phyloP scores from a whole-genome alignment of 805 yeast species.

The Candida golubevii region DNA sequence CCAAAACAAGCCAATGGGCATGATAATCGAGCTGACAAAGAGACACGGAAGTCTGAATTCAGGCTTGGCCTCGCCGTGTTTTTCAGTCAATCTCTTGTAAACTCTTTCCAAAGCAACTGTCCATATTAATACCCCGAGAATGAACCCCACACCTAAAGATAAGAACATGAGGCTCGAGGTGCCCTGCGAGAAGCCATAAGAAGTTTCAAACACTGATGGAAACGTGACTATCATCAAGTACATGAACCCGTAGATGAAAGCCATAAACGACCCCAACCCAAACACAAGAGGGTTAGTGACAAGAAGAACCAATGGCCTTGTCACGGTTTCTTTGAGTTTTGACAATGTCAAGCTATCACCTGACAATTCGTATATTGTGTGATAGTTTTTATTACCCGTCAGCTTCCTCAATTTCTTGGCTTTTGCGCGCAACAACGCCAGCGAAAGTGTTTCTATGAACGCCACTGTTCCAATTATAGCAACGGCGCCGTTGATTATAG shows the following conservation, averaged over 20 bases:
- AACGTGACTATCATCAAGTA: conserved; percentile 39
- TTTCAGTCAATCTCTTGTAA: conserved; percentile 21
- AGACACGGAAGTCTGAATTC: conserved; percentile 37
- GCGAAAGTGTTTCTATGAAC: conserved; percentile 35
- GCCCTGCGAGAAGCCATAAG: conserved; percentile 31
- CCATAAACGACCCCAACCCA: conserved; percentile 40
- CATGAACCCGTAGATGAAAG: conserved; percentile 39
- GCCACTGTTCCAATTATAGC: conserved; percentile 29
- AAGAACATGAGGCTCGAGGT: conserved; percentile 35
- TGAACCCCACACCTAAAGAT: conserved; percentile 37
- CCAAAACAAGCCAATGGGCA: conserved; percentile 36
- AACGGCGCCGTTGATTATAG: conserved; percentile 32
- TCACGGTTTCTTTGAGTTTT: conserved; percentile 23
- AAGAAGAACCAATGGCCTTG: conserved; percentile 32
- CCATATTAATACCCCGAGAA: conserved; percentile 30
- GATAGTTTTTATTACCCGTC: conserved; percentile 34
- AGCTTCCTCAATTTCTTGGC: conserved; percentile 27
- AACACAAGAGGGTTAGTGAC: conserved; percentile 35
- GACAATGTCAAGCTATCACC: conserved; percentile 23
- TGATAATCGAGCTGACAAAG: conserved; percentile 27
- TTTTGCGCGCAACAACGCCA: conserved; percentile 26
- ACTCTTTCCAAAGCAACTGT: conserved; percentile 24
- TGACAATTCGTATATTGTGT: conserved; percentile 36
- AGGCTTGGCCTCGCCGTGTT: conserved; percentile 34
- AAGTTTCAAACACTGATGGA: conserved; percentile 27